A percentile compares a stretch with the other conserved stretches of the same genome.
Conservation (phyloP, 257 asterid genomes). For the Solanum peruvianum region DNA sequence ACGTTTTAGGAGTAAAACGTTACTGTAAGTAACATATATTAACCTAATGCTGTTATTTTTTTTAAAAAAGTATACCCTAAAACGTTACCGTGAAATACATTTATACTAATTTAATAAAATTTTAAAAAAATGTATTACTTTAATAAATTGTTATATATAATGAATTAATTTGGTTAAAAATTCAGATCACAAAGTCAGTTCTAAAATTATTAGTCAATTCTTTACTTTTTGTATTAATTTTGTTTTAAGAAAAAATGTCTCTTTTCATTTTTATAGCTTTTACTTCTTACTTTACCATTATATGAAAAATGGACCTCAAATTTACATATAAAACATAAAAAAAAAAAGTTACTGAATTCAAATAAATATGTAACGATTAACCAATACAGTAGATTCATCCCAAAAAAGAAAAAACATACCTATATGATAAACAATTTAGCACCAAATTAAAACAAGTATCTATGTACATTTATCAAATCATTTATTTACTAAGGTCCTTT, state of each 20-base stretch:
- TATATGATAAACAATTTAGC: not conserved
- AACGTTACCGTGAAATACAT: too few species aligned
- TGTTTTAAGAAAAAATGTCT: not conserved
- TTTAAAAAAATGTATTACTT: too few species aligned
- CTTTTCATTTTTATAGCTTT: accelerated
- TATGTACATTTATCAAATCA: not conserved
- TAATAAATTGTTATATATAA: too few species aligned
- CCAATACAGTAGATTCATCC: not conserved
- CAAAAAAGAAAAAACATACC: too few species aligned
- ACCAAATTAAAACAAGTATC: not conserved
- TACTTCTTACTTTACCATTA: not conserved
- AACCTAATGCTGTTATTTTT: too few species aligned
- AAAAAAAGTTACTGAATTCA: accelerated
- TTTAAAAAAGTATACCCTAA: too few species aligned
- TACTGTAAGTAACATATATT: too few species aligned
- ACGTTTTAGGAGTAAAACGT: too few species aligned
- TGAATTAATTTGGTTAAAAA: too few species aligned
- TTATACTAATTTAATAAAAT: too few species aligned
- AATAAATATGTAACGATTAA: accelerated
- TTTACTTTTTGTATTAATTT: not conserved
- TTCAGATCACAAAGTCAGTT: not conserved
- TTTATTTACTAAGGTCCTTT: not conserved
- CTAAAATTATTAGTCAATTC: not conserved
- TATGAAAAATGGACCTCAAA: not conserved
- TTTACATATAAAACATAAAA: not conserved